Conservation (phyloP, 257 asterid genomes). For the Leptodermis oblonga region DNA sequence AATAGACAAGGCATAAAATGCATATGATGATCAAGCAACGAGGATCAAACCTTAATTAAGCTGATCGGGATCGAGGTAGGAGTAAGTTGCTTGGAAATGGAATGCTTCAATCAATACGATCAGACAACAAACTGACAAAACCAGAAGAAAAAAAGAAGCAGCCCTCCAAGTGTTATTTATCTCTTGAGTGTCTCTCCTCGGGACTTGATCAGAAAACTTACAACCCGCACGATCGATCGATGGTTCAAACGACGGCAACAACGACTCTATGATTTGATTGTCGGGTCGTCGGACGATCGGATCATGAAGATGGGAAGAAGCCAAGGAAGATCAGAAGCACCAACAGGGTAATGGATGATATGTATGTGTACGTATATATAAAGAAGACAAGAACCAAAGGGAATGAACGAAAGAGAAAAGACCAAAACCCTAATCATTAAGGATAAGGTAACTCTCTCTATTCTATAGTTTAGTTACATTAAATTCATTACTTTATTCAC, state of each 20-base stretch:
- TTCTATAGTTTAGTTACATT: background rate
- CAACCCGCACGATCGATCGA: too few species aligned
- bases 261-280: too few species aligned
- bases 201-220: slow-evolving; percentile 50
- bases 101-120: too few species aligned
- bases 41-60: slow-evolving; percentile 16
- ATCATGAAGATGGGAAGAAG: too few species aligned
- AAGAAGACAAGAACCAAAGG: slow-evolving; percentile 9
- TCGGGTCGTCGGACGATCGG: too few species aligned
- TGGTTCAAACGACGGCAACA: too few species aligned
- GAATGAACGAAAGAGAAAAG: slow-evolving; percentile 10
- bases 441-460: slow-evolving; percentile 16
- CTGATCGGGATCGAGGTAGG: slow-evolving; percentile 17
- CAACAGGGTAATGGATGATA: slow-evolving; percentile 19
- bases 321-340: slow-evolving; percentile 23
- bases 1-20: too few species aligned
- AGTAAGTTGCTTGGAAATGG: too few species aligned
- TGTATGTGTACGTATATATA: slow-evolving; percentile 6
- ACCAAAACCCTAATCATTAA: slow-evolving; percentile 68
- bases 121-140: slow-evolving; percentile 32
- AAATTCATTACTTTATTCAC: background rate
- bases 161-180: too few species aligned
- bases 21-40: background rate
- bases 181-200: slow-evolving; percentile 49
- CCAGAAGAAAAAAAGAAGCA: too few species aligned